Evolutionary conservation across 768 basidiomycete species (phyloP).

Genomic region (Exsudoporus frostii): DNA sequence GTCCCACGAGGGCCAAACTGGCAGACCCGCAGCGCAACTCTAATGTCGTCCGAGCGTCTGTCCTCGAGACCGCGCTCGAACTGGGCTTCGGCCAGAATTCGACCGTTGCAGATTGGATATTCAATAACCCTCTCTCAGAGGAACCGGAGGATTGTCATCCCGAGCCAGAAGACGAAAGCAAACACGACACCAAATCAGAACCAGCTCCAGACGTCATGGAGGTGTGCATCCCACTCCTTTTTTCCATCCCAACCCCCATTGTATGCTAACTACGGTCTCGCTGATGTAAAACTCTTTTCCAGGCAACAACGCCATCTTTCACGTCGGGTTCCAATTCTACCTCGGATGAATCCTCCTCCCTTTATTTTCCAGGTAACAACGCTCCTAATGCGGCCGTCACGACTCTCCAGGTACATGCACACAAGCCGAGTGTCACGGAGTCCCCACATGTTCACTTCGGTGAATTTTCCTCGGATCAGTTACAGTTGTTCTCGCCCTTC

Average conservation of each 20-base stretch:
- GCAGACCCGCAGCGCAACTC: slow-evolving; percentile 43
- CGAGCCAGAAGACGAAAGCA: neutral
- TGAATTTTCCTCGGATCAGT: slow-evolving; percentile 31
- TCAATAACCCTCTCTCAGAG: slow-evolving; percentile 55
- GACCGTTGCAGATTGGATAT: slow-evolving; percentile 69
- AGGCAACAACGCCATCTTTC: slow-evolving; percentile 33
- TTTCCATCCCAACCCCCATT: neutral
- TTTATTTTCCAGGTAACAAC: slow-evolving; percentile 24
- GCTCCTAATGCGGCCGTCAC: slow-evolving; percentile 14
- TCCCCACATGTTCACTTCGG: slow-evolving; percentile 30
- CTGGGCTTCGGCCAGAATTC: slow-evolving; percentile 60
- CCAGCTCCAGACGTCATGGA: slow-evolving; percentile 22
- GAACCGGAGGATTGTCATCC: slow-evolving; percentile 47
- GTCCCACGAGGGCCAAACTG: slow-evolving; percentile 25
- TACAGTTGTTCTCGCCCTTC: slow-evolving; percentile 26
- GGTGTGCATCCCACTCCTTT: slow-evolving; percentile 22
- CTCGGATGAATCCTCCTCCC: slow-evolving; percentile 41
- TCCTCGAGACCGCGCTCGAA: slow-evolving; percentile 68
- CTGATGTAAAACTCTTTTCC: slow-evolving; percentile 10
- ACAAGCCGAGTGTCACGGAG: slow-evolving; percentile 29
- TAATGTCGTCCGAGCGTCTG: slow-evolving; percentile 63
- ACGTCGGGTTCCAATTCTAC: slow-evolving; percentile 41
- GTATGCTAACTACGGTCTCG: neutral
- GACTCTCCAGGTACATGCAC: slow-evolving; percentile 21
- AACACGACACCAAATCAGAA: slow-evolving; percentile 2